Base-by-base conservation (phyloP, 495 filamentous ascomycete genomes). In the Daldinia caldariorum region DNA sequence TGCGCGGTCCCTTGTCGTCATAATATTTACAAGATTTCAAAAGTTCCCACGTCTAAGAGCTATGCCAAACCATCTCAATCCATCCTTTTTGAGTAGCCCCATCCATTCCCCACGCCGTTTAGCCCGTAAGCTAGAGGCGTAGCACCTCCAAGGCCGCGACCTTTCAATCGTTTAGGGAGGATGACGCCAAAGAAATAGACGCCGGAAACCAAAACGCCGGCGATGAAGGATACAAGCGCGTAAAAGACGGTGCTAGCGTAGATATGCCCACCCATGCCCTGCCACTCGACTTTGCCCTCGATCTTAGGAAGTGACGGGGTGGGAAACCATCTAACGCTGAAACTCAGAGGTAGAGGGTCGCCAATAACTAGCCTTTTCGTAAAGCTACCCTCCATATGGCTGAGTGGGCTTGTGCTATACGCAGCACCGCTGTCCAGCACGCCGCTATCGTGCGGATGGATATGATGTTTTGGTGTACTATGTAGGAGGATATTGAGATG, bases 401-500 rank as follows among this genome's bases (percentile, higher is more conserved):
- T 88, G 26, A 92, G 88, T 26, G 91, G 89, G 10, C 91, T 91
- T 5, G 91, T 89, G 38, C 88, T 91, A 78, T 99, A 99, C 7
- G 94, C 95, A 4, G 91, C 90, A 18, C 90, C 93, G 26, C 92
- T 88, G 66, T 91, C 93, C 43, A 99, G 86, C 6, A 92, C 88
- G 39, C 92, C 94, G 14, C 85, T 86, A 66, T 88, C 86, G 71
- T 83, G 82, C 2, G 75, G 79, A 31, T 84, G 86, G 76, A 76
- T 82, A 78, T 83, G 87, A 72, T 81, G 82, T 74, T 82, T 86
- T 22, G 83, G 84, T 16, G 87, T 88, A 65, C 89, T 93, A 76
- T 97, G 93, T 69, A 95, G 82, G 20, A 97, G 81, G 69, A 97
- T 87, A 78, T 97, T 97, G 77, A 99, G 85, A 66, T 90, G 86